phyloP scores from a whole-genome alignment of 495 filamentous ascomycete genomes.

The Lasiosphaeria miniovina region DNA sequence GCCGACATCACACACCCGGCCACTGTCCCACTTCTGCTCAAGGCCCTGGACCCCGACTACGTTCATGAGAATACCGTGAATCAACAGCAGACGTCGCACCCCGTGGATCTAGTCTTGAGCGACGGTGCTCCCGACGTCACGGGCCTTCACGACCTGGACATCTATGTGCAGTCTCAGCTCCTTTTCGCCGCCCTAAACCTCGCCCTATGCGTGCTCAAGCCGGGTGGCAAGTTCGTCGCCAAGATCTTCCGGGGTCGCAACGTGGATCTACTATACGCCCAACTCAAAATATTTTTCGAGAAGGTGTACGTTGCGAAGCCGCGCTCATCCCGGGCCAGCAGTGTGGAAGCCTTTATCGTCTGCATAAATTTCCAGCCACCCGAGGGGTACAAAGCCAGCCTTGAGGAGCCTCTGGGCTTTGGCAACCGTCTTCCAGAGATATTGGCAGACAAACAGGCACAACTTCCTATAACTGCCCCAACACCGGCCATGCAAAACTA shows the following conservation, averaged over 20 bases:
- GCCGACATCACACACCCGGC: conserved; percentile 97
- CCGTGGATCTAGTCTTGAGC: conserved; percentile 87
- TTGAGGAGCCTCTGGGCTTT: conserved; percentile 64
- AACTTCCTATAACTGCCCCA: conserved; percentile 37
- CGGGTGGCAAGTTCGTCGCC: conserved; percentile 92
- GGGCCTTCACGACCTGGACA: conserved; percentile 93
- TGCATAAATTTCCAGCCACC: conserved; percentile 79
- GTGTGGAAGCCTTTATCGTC: conserved; percentile 93
- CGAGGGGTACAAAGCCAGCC: conserved; percentile 59
- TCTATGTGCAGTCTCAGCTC: conserved; percentile 94
- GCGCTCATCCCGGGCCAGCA: conserved; percentile 86
- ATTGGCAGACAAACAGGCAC: conserved; percentile 33
- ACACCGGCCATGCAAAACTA: conserved; percentile 37
- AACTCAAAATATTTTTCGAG: conserved; percentile 86
- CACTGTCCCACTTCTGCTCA: conserved; percentile 82
- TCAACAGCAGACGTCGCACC: conserved; percentile 54
- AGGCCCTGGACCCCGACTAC: conserved; percentile 75
- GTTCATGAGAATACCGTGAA: conserved; percentile 36
- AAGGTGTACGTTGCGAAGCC: conserved; percentile 89
- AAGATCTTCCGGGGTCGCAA: conserved; percentile 96
- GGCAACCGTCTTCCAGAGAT: conserved; percentile 49
- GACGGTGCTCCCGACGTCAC: conserved; percentile 97
- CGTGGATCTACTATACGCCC: conserved; percentile 87
- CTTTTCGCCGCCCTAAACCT: conserved; percentile 92
- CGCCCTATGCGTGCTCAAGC: conserved; percentile 82